Conservation (phyloP, 2,329 filamentous ascomycete species). For the Aurifilum marmelostoma region DNA sequence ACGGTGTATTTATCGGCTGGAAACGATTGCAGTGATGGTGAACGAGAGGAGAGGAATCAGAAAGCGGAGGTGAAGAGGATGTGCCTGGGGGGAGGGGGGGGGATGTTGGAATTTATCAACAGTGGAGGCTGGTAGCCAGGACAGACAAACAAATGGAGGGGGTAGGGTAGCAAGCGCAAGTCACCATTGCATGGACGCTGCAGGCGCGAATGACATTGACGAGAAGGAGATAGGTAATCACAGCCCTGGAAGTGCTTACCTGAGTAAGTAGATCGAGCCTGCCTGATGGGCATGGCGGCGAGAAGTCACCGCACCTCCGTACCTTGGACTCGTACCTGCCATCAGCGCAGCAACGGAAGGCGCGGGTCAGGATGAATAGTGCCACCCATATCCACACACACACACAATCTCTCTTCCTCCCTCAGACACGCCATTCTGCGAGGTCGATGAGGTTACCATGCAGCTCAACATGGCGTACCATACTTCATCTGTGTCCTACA, state of each 20-base stretch:
- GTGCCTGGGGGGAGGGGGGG: constrained; percentile 8
- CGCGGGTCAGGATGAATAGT: background rate
- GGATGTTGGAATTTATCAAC: constrained; percentile 21
- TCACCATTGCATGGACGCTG: constrained; percentile 14
- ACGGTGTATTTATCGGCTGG: constrained; percentile 17
- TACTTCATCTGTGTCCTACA: background rate
- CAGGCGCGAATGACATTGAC: background rate
- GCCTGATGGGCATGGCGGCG: background rate
- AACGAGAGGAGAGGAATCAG: constrained; percentile 8
- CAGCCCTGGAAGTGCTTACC: background rate
- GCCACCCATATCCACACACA: constrained; percentile 2
- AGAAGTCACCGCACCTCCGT: constrained; percentile 20
- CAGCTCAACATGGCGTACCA: background rate
- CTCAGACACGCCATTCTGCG: background rate
- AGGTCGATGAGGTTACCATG: background rate
- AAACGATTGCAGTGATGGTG: constrained; percentile 22
- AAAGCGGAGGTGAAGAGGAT: constrained; percentile 3
- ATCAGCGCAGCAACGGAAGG: constrained; percentile 22
- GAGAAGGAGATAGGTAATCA: background rate
- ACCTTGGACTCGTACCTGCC: constrained; percentile 3
- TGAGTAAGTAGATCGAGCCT: background rate
- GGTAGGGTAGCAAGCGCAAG: background rate
- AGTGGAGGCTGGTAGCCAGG: constrained; percentile 1
- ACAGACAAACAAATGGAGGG: background rate
- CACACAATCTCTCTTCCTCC: background rate